Evolutionary conservation across 2,329 filamentous ascomycete genomes (phyloP).

Genomic region (Dissoconium aciculare): DNA sequence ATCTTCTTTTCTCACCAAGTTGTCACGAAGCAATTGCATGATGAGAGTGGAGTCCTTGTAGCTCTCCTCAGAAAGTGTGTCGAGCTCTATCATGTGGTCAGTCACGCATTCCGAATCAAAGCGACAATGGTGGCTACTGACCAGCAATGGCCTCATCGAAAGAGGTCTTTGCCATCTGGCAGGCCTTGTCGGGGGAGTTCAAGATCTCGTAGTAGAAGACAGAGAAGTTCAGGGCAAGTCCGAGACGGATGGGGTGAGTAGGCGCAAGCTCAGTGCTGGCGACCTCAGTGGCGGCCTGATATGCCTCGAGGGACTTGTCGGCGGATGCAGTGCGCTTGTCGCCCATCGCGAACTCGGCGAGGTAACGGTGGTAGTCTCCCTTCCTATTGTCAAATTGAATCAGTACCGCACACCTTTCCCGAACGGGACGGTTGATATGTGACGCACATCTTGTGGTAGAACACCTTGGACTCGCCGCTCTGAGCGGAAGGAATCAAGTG

Average conservation of each 20-base stretch:
- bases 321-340: conserved; percentile 92
- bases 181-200: conserved; percentile 94
- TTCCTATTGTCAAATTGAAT: conserved; percentile 51
- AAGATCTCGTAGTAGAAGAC: conserved; percentile 99
- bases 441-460: conserved; percentile 97
- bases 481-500: conserved; percentile 88
- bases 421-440: background rate
- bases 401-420: conserved; percentile 6
- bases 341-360: conserved; percentile 88
- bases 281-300: conserved; percentile 87
- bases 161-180: conserved; percentile 90
- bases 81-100: conserved; percentile 51
- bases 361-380: conserved; percentile 98
- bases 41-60: conserved; percentile 99
- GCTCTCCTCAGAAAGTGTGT: conserved; percentile 94
- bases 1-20: conserved; percentile 48
- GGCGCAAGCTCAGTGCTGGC: conserved; percentile 78
- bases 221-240: conserved; percentile 88
- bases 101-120: conserved; percentile 2
- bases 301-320: conserved; percentile 88
- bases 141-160: conserved; percentile 93
- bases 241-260: conserved; percentile 84
- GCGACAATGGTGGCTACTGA: conserved; percentile 25
- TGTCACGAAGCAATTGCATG: conserved; percentile 96
- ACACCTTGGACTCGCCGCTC: conserved; percentile 96